phyloP scores from a whole-genome alignment of 1,284 basidiomycete species.

The Boletus semigastroideus region DNA sequence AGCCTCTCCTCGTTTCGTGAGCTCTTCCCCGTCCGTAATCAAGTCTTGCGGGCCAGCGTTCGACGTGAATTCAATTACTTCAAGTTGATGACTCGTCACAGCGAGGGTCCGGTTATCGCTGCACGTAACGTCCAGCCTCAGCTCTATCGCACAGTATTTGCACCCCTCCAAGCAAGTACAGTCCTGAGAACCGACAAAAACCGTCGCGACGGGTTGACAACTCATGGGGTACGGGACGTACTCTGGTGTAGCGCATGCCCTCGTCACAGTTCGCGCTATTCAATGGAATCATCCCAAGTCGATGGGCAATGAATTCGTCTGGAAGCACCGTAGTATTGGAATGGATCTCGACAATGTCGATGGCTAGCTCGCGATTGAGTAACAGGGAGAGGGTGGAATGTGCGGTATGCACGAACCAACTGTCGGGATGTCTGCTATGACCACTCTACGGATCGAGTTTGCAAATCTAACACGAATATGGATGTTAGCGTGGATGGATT shows the following conservation, averaged over 20 bases:
- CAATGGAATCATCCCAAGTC: slow-evolving; percentile 93
- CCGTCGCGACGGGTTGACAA: slow-evolving; percentile 8
- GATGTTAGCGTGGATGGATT: slow-evolving; percentile 11
- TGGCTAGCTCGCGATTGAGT: slow-evolving; percentile 55
- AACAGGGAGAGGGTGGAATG: background rate
- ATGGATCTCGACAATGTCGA: slow-evolving; percentile 94
- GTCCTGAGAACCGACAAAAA: slow-evolving; percentile 52
- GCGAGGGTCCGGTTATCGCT: slow-evolving; percentile 72
- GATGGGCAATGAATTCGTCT: slow-evolving; percentile 97
- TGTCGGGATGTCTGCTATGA: slow-evolving; percentile 96
- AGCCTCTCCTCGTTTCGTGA: slow-evolving; percentile 67
- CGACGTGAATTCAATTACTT: slow-evolving; percentile 48
- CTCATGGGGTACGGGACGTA: slow-evolving; percentile 35
- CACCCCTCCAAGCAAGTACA: slow-evolving; percentile 82
- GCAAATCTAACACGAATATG: slow-evolving; percentile 59
- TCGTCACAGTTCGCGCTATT: slow-evolving; percentile 84
- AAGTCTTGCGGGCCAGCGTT: slow-evolving; percentile 34
- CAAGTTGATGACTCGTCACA: slow-evolving; percentile 78
- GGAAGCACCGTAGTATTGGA: slow-evolving; percentile 93
- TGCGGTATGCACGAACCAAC: slow-evolving; percentile 61
- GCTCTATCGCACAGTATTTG: slow-evolving; percentile 76
- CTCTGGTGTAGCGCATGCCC: slow-evolving; percentile 80
- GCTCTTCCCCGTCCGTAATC: slow-evolving; percentile 62
- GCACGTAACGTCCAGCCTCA: slow-evolving; percentile 73
- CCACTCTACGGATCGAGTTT: slow-evolving; percentile 84